Base-by-base conservation (phyloP, 129 eudicot species). In the Flaveria ramosissima region DNA sequence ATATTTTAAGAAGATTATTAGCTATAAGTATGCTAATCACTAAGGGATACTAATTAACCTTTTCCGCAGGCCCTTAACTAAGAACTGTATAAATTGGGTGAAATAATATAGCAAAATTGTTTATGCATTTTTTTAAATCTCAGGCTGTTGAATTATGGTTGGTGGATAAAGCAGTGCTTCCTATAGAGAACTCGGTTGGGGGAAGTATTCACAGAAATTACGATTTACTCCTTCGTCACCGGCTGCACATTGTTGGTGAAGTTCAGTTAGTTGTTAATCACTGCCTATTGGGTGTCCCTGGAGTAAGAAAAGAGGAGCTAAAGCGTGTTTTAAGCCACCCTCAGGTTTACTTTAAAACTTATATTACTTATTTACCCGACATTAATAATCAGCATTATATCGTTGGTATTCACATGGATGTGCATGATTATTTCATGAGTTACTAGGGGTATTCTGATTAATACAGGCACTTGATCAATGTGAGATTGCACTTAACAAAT, bases 131-230 rank as follows among this genome's bases (percentile, higher is more conserved):
- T 43, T 69, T 72, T 73, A 14, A 80, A 79, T 75, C 4, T 75
- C 85, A 91, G 98, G 98, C 97, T 30, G 97, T 94, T 68, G 98
- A 94, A 59, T 74, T 94, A 78, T 94, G 96, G 97, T 61, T 94
- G 75, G 97, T 90, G 73, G 98, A 94, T 74, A 94, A 88, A 82
- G 98, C 97, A 14, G 97, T 94, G 20, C 91, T 94, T 32, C 97
- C 98, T 4, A 94, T 94, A 9, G 98, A 94, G 84, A 91, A 91
- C 61, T 87, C 98, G 53, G 92, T 94, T 17, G 98, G 92, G 21
- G 98, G 98, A 78, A 94, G 97, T 80, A 89, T 94, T 59, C 97
- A 91, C 77, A 84, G 97, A 7, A 94, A 91, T 84, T 91, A 91
- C 69, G 98, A 91, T 77, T 82, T 91, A 80, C 96, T 94, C 72